Percentiles rank a stretch among this genome's conserved stretches.
Conservation (phyloP, 371 early-diverging fungal species). For the Dinochytrium kinnereticum region DNA sequence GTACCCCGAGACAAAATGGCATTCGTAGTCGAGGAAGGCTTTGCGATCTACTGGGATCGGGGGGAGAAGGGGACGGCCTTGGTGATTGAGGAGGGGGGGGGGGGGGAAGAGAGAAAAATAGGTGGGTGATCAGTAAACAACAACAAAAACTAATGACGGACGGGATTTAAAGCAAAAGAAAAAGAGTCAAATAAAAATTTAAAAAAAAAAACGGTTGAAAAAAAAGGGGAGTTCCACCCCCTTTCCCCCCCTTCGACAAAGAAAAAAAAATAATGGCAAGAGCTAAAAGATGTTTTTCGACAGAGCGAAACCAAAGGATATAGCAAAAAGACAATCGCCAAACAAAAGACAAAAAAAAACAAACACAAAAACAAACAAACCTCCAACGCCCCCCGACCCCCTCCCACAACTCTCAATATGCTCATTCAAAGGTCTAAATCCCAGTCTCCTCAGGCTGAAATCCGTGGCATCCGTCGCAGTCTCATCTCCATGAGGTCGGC, state of each 20-base stretch:
- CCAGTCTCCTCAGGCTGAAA: conserved; percentile 17
- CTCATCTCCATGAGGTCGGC: not conserved
- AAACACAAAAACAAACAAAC: not conserved
- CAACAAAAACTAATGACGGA: no score
- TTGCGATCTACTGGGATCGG: not conserved
- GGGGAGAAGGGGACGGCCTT: not conserved
- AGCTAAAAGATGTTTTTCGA: no score
- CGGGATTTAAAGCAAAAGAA: no score
- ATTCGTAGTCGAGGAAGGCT: not conserved
- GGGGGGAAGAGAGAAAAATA: no score
- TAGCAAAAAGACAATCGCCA: not conserved
- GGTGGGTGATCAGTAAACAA: no score
- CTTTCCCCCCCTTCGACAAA: no score
- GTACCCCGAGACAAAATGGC: not conserved
- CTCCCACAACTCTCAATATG: conserved; percentile 2
- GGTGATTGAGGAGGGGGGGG: no score
- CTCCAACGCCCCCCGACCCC: not conserved
- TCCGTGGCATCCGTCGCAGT: conserved; percentile 21
- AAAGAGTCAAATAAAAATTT: no score
- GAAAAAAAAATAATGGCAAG: not conserved
- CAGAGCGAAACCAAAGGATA: not conserved
- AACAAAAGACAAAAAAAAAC: not conserved
- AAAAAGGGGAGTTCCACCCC: no score
- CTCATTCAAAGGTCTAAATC: conserved; percentile 15
- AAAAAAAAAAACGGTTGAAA: no score